Base-by-base conservation (phyloP, 257 asterid species). In the Solanum sejunctum region DNA sequence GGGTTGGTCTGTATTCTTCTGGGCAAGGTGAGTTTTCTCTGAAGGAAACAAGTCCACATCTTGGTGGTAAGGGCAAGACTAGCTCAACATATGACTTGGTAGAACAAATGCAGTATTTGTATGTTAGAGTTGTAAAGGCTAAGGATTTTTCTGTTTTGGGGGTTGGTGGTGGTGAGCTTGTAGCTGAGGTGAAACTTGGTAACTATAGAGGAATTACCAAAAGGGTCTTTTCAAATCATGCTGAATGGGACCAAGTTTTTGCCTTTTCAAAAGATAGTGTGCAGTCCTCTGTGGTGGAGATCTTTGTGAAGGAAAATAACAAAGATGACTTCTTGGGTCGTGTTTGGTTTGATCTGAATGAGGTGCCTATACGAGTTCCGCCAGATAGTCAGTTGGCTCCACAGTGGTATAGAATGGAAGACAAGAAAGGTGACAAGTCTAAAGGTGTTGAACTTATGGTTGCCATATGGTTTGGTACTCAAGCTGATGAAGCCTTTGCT, bases 301-400 rank as follows among this genome's bases (percentile, higher is more conserved):
- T 95, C 57, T 92, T 93, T 16, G 93, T 95, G 81, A 93, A 89
- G 89, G 95, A 91, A 83, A 85, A 84, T 36, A 90, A 88, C 54
- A 95, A 92, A 85, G 97, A 93, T 39, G 98, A 95, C 9, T 92
- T 84, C 94, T 85, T 95, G 58, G 98, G 97, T 20, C 93, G 95
- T 13, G 93, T 92, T 73, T 95, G 95, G 98, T 93, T 95, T 58
- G 98, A 95, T 82, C 86, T 95, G 80, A 95, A 87, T 45, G 98
- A 95, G 89, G 97, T 95, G 7, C 98, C 97, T 20, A 93, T 90
- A 75, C 87, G 97, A 91, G 92, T 87, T 26, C 98, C 93, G 0
- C 98, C 98, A 0, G 98, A 95, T 85, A 92, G 97, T 79, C 95
- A 92, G 64, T 82, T 95, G 79, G 98, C 98, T 7, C 98, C 98